These are phyloP conservation scores for Candida quercuum DNA, from an alignment of 805 yeast species.

Conservation along the genomic window DNA sequence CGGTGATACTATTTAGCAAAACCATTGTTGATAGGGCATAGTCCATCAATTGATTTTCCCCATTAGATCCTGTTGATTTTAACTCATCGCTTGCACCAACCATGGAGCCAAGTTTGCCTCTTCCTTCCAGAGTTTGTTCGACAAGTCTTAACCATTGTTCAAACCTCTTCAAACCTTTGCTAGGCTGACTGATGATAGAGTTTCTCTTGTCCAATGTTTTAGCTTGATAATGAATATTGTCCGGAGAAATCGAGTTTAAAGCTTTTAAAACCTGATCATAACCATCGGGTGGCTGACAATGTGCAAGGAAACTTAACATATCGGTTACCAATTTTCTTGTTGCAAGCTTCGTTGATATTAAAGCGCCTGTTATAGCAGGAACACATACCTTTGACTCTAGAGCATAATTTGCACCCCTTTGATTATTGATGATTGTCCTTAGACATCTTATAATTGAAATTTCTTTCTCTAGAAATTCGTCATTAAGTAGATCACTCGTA, in stretches of 20 bases:
- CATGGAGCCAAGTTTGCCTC: conserved; percentile 84
- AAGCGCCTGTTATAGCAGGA: conserved; percentile 62
- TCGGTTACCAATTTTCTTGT: conserved; percentile 82
- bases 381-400: conserved; percentile 40
- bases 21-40: conserved; percentile 68
- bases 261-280: conserved; percentile 50
- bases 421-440: conserved; percentile 62
- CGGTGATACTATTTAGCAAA: conserved; percentile 58
- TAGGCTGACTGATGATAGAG: conserved; percentile 18
- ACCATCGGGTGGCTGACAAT: conserved; percentile 39
- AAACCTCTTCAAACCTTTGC: conserved; percentile 39
- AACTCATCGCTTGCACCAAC: conserved; percentile 91
- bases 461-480: conserved; percentile 61
- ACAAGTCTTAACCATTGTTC: conserved; percentile 70
- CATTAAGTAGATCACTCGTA: conserved; percentile 25
- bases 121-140: conserved; percentile 67
- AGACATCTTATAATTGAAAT: conserved; percentile 72
- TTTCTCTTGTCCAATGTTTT: conserved; percentile 31
- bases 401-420: conserved; percentile 56
- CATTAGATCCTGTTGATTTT: conserved; percentile 41
- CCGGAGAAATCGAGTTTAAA: conserved; percentile 23
- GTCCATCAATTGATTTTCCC: conserved; percentile 63
- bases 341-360: conserved; percentile 66
- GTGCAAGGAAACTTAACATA: conserved; percentile 52
- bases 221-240: conserved; percentile 25